phyloP scores from a whole-genome alignment of 2,329 filamentous ascomycete species.

The Chalaropsis ovoidea region DNA sequence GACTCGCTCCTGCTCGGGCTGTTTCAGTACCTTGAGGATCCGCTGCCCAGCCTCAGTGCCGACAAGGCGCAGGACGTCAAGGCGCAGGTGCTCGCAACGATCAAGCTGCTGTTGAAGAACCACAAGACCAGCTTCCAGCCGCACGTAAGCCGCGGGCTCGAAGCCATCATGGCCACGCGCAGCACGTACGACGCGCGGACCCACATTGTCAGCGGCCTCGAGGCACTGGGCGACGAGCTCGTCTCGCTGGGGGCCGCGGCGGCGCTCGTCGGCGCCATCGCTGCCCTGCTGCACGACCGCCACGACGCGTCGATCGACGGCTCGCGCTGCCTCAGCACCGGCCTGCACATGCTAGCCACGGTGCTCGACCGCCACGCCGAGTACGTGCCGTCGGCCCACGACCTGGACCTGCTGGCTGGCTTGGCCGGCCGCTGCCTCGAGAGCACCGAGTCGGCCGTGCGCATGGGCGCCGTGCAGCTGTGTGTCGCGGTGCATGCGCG shows the following conservation, averaged over 20 bases:
- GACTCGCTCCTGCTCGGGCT: constrained; percentile 56
- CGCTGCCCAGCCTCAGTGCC: constrained; percentile 43
- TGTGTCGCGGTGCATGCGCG: constrained; percentile 60
- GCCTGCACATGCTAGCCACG: constrained; percentile 51
- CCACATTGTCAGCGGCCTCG: constrained; percentile 64
- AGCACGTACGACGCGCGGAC: constrained; percentile 56
- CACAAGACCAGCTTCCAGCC: constrained; percentile 56
- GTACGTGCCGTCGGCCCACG: constrained; percentile 42
- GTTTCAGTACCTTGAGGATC: constrained; percentile 61
- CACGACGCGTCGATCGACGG: constrained; percentile 39
- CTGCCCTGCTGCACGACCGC: constrained; percentile 37
- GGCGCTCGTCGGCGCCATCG: constrained; percentile 49
- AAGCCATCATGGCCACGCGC: constrained; percentile 55
- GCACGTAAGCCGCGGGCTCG: constrained; percentile 57
- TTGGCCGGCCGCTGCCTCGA: constrained; percentile 50
- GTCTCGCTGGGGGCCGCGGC: constrained; percentile 53
- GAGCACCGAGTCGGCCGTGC: constrained; percentile 50
- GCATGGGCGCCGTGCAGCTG: constrained; percentile 70
- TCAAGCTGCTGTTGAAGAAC: constrained; percentile 61
- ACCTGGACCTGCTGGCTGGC: constrained; percentile 43
- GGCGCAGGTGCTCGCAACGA: constrained; percentile 62
- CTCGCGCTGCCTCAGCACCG: constrained; percentile 49
- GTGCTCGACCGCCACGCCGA: constrained; percentile 42
- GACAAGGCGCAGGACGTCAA: constrained; percentile 64
- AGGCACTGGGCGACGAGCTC: constrained; percentile 63